Evolutionary conservation across 2,329 filamentous ascomycete genomes (phyloP), one percentile per base, ranked within the genome.

Genomic region (Aspergillus novoparasiticus): DNA sequence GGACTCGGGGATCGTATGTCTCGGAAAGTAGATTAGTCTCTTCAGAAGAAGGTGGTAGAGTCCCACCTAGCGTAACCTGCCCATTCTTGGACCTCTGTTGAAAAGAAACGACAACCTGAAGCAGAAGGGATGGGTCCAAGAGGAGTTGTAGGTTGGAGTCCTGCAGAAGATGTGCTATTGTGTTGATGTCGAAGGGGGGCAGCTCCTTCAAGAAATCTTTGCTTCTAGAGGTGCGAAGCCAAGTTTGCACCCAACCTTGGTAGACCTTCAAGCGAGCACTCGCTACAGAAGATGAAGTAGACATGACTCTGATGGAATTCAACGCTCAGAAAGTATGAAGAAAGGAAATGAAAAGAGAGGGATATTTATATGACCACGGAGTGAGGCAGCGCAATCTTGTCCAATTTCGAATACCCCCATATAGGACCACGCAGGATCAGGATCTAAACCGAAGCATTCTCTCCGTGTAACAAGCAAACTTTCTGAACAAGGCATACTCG

Each of bases 11-110:
- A 23, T 68, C 64, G 51, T 71, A 71, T 12, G 28, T 23, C 36
- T 63, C 57, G 1, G 65, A 66, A 10, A 66, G 11, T 8, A 71
- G 57, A 51, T 71, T 60, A 1, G 63, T 71, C 46, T 63, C 63
- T 3, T 59, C 53, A 28, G 63, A 68, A 14, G 65, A 69, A 36
- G 66, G 66, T 30, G 69, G 56, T 3, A 30, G 12, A 11, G 2
- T 39, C 4, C 66, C 68, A 6, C 68, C 66, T 6, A 67, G 48
- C 26, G 19, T 50, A 8, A 67, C 48, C 4, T 60, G 55, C 9
- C 65, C 62, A 6, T 30, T 11, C 41, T 1, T 9, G 26, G 50
- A 58, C 28, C 41, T 58, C 16, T 19, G 16, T 11, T 48, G 26
- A 26, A 58, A 48, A 5, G 56, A 48, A 26, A 16, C 46, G 6